Evolutionary conservation across 257 asterid genomes (phyloP), one percentile per base, ranked within the genome.

Genomic region (Solanum gandarillasii): DNA sequence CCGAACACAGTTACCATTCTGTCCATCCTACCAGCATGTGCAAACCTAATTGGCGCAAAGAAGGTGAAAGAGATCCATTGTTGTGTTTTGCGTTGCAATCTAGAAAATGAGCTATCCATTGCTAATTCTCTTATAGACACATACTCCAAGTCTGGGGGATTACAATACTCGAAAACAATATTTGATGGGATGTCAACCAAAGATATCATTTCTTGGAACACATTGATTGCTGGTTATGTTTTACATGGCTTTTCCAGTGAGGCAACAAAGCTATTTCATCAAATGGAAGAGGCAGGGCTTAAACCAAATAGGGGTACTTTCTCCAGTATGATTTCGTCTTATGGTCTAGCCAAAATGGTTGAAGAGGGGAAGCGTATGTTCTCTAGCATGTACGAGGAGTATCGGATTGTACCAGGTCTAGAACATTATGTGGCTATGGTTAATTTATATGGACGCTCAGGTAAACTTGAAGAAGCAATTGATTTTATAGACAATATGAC

Each of bases 51-150:
- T 78, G 92, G 94, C 9, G 65, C 90, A 48, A 96, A 90, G 38
- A 96, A 93, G 94, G 93, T 96, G 85, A 96, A 92, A 88, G 99
- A 96, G 93, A 93, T 96, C 84, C 96, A 95, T 87, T 87, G 98
- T 90, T 93, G 91, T 83, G 93, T 90, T 35, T 52, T 95, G 38
- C 94, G 92, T 71, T 86, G 92, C 72, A 90, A 65, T 89, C 88
- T 95, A 88, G 93, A 87, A 76, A 91, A 92, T 29, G 94, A 94
- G 86, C 90, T 93, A 84, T 92, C 98, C 8, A 94, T 96, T 72
- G 89, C 91, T 41, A 96, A 96, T 91, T 93, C 94, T 86, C 88
- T 96, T 52, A 89, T 96, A 41, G 98, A 93, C 92, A 89, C 94
- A 1, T 96, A 93, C 32, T 93, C 98, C 27, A 95, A 93, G 88